These are phyloP conservation scores for Prunus persica DNA, from an alignment of 306 rosid genomes.

Conservation along the genomic window DNA sequence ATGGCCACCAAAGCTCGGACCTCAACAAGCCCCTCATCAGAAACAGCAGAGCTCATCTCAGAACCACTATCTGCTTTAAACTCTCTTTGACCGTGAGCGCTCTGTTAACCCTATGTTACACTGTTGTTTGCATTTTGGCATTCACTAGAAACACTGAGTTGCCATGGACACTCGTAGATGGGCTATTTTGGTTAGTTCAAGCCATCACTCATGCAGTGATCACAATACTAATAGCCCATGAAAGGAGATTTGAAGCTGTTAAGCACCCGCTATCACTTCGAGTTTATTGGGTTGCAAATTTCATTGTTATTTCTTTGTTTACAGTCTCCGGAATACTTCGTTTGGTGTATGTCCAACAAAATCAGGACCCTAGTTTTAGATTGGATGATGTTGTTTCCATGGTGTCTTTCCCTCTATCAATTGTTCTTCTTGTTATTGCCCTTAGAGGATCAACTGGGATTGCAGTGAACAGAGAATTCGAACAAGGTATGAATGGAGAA, in stretches of 20 bases:
- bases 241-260: slow-evolving; percentile 50
- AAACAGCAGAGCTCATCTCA: slow-evolving; percentile 7
- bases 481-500: slow-evolving; percentile 28
- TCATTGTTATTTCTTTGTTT: slow-evolving; percentile 46
- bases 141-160: slow-evolving; percentile 30
- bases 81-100: slow-evolving; percentile 44
- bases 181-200: slow-evolving; percentile 69
- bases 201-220: slow-evolving; percentile 59
- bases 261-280: slow-evolving; percentile 70
- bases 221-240: slow-evolving; percentile 55
- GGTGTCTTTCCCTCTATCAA: slow-evolving; percentile 54
- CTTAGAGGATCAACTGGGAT: slow-evolving; percentile 68
- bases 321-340: slow-evolving; percentile 63
- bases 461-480: slow-evolving; percentile 22
- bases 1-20: slow-evolving; percentile 28
- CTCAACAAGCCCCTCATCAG: slow-evolving; percentile 53
- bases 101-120: slow-evolving; percentile 44
- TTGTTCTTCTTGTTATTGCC: slow-evolving; percentile 49
- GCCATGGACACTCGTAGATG: slow-evolving; percentile 56
- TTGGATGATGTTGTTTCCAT: slow-evolving; percentile 59
- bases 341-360: slow-evolving; percentile 31
- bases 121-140: slow-evolving; percentile 38
- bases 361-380: slow-evolving; percentile 32
- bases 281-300: slow-evolving; percentile 60
- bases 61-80: slow-evolving; percentile 58